Evolutionary conservation across 306 rosid species (phyloP), one percentile per base, ranked within the genome.

Genomic region (Dryas drummondii): DNA sequence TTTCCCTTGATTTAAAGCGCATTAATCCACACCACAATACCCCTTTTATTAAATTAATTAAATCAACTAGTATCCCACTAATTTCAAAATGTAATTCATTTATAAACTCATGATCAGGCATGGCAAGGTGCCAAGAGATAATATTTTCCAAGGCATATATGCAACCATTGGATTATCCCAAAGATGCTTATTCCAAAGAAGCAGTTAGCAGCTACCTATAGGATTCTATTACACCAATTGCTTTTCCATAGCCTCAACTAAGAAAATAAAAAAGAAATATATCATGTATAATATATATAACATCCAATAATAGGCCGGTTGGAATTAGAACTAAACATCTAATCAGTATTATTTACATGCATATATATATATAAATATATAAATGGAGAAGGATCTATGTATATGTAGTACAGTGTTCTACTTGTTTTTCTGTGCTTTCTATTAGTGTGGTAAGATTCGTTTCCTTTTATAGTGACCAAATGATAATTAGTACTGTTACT

Each of bases 1-100:
- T 84, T 84, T 77, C 53, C 84, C 76, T 81, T 85, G 75, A 84
- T 84, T 73, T 75, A 68, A 82, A 87, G 70, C 82, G 58, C 84
- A 81, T 75, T 66, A 75, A 71, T 78, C 76, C 74, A 70, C 59
- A 44, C 75, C 77, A 73, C 71, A 48, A 32, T 32, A 57, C 53
- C 61, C 70, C 73, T 62, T 77, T 71, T 61, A 37, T 71, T 49
- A 56, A n/a, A 65, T 44, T 32, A 32, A 32, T 26, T 55, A 22
- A 45, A 41, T 71, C 45, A 52, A n/a, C 17, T 48, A 16, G 11
- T 44, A 68, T 75, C 70, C 79, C 78, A 80, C 72, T 51, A 60
- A 9, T 75, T 51, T 13, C 63, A 68, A 72, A 64, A 69, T 74
- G 76, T 32, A 32, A 32, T 32, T 32, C 1, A 32, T 32, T 32